Percentiles rank a stretch among this genome's conserved stretches.
These are phyloP conservation scores for Fusarium miscanthi DNA, from an alignment of 2,329 filamentous ascomycete genomes.

Conservation along the genomic window DNA sequence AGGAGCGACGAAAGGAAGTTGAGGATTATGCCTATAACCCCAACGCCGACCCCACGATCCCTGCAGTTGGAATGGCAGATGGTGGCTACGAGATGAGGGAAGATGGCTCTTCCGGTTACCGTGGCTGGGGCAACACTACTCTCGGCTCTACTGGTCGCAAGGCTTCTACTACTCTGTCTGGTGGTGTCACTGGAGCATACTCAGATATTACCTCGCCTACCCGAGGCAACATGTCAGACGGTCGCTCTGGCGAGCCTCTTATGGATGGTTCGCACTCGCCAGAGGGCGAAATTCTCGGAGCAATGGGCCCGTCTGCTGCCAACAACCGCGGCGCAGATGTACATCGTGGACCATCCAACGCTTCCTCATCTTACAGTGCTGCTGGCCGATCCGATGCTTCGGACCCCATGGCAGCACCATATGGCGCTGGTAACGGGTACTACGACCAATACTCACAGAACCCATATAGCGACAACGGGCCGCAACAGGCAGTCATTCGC, in stretches of 20 bases:
- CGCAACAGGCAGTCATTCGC: conserved; percentile 77
- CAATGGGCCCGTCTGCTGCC: conserved; percentile 78
- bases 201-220: conserved; percentile 80
- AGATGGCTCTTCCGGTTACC: conserved; percentile 81
- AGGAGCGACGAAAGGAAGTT: conserved; percentile 92
- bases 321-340: conserved; percentile 76
- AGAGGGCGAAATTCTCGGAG: conserved; percentile 86
- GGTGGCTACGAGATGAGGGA: conserved; percentile 81
- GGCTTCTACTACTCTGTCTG: conserved; percentile 88
- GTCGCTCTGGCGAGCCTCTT: conserved; percentile 74
- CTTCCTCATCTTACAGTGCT: conserved; percentile 93
- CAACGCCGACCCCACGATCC: conserved; percentile 89
- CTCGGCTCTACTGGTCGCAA: conserved; percentile 79
- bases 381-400: conserved; percentile 79
- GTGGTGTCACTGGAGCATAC: conserved; percentile 74
- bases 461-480: conserved; percentile 63
- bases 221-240: conserved; percentile 72
- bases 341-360: conserved; percentile 91
- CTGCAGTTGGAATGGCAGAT: conserved; percentile 60
- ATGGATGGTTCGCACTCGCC: conserved; percentile 63
- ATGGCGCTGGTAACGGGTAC: conserved; percentile 61
- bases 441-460: conserved; percentile 69
- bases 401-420: conserved; percentile 61
- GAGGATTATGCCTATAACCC: conserved; percentile 98
- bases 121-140: conserved; percentile 91